phyloP scores from a whole-genome alignment of 2,329 filamentous ascomycete species.

The Trichoderma semiorbis region DNA sequence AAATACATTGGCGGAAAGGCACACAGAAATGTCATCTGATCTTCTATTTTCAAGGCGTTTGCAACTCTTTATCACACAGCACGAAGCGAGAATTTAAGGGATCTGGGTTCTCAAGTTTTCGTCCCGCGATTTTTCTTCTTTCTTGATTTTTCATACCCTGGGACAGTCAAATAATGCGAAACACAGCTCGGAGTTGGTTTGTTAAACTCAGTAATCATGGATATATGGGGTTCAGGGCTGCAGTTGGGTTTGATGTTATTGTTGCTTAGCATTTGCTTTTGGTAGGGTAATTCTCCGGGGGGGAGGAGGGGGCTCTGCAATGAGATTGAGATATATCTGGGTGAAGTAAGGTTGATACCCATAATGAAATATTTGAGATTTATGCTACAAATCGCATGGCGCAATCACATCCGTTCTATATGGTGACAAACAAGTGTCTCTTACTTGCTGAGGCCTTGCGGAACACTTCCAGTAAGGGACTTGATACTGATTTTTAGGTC shows the following conservation, averaged over 20 bases:
- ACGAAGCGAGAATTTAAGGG: neutral
- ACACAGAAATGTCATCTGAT: neutral
- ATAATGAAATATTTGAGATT: slow-evolving; percentile 10
- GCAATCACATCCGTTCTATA: neutral
- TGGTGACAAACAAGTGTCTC: neutral
- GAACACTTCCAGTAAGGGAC: neutral
- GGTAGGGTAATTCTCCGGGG: neutral
- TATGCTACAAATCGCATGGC: neutral
- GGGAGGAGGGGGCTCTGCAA: neutral
- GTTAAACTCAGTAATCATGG: slow-evolving; percentile 26
- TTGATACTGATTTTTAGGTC: neutral
- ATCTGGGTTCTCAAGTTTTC: neutral
- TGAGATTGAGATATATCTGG: slow-evolving; percentile 5
- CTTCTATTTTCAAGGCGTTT: slow-evolving; percentile 3
- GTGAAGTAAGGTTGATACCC: slow-evolving; percentile 18
- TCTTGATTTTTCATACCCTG: slow-evolving; percentile 19
- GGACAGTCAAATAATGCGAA: slow-evolving; percentile 12
- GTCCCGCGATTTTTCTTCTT: neutral
- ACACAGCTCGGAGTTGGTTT: slow-evolving; percentile 19
- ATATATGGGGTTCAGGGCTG: slow-evolving; percentile 21
- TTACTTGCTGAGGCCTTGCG: neutral
- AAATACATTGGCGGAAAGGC: neutral
- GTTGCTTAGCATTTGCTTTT: neutral
- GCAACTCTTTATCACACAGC: neutral
- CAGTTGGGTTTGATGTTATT: slow-evolving; percentile 7